Evolutionary conservation across 2,329 filamentous ascomycete genomes (phyloP), one percentile per base, ranked within the genome.

Genomic region (Calonectria crousiana): DNA sequence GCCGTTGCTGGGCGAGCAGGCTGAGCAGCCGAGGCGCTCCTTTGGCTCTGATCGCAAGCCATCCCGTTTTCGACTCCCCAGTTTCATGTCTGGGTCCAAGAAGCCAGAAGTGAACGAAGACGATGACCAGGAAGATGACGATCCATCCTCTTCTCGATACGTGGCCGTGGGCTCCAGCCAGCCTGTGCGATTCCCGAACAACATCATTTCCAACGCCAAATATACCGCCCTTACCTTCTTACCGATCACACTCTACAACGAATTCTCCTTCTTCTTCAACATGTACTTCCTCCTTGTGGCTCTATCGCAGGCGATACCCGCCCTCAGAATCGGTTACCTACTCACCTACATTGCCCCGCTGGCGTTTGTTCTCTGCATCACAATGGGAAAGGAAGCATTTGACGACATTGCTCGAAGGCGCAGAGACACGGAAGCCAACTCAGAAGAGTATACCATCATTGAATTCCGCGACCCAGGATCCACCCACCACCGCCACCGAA

Each of bases 261-360:
- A 99, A 83, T 99, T 99, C 84, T 98, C 96, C 74, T 99, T 98
- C 88, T 99, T 99, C 87, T 98, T 99, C 89, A 99, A 99, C 89
- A 95, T 98, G 89, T 99, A 99, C 84, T 99, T 99, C 84, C 89
- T 99, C 71, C 92, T 98, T 32, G 97, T 99, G 65, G 97, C 97
- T 9, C 86, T 98, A 65, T 98, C 96, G 47, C 97, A 99, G 85
- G 93, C 95, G 53, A 96, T 99, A 81, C 96, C 95, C 5, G 91
- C 94, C 28, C 87, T 99, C 69, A 92, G 95, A 69, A 98, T 99
- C 78, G 97, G 97, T 71, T 98, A 98, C 84, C 90, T 99, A 75
- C 95, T 95, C 36, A 98, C 97, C 2, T 99, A 99, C 81, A 92
- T 98, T 83, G 96, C 95, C 26, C 97, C 97, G 1, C 86, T 99